phyloP scores from a whole-genome alignment of 805 yeast species.

The Wickerhamiella spandovensis region DNA sequence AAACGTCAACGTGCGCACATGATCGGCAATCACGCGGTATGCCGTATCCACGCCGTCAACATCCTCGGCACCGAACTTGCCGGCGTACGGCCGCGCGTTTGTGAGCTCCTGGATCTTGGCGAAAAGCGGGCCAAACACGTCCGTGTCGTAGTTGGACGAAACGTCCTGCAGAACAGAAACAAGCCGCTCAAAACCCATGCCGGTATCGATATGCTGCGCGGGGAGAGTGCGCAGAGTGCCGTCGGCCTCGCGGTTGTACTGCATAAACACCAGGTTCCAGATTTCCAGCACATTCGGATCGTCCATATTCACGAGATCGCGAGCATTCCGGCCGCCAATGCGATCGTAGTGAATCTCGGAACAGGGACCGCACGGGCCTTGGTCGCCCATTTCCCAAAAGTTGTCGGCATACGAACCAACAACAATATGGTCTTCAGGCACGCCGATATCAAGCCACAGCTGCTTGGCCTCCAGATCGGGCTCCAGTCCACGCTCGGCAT shows the following conservation, averaged over 20 bases:
- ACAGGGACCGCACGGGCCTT: conserved; percentile 99
- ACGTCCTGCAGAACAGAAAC: conserved; percentile 89
- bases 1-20: conserved; percentile 90
- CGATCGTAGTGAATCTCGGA: conserved; percentile 96
- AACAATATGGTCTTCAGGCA: conserved; percentile 78
- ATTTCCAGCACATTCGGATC: conserved; percentile 96
- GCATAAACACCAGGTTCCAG: conserved; percentile 97
- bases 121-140: conserved; percentile 85
- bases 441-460: conserved; percentile 79
- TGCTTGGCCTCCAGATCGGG: conserved; percentile 91
- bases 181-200: conserved; percentile 96
- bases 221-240: conserved; percentile 72
- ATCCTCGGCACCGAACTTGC: conserved; percentile 88
- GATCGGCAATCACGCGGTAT: conserved; percentile 95
- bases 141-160: conserved; percentile 91
- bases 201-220: conserved; percentile 92
- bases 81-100: conserved; percentile 81
- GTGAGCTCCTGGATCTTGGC: conserved; percentile 79
- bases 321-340: conserved; percentile 95
- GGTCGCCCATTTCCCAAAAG: conserved; percentile 99
- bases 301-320: conserved; percentile 81
- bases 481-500: conserved; percentile 61
- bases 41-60: conserved; percentile 94
- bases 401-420: conserved; percentile 87
- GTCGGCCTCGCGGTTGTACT: conserved; percentile 88